Evolutionary conservation across 1,284 basidiomycete genomes (phyloP).

Genomic region (Ustilago hordei): DNA sequence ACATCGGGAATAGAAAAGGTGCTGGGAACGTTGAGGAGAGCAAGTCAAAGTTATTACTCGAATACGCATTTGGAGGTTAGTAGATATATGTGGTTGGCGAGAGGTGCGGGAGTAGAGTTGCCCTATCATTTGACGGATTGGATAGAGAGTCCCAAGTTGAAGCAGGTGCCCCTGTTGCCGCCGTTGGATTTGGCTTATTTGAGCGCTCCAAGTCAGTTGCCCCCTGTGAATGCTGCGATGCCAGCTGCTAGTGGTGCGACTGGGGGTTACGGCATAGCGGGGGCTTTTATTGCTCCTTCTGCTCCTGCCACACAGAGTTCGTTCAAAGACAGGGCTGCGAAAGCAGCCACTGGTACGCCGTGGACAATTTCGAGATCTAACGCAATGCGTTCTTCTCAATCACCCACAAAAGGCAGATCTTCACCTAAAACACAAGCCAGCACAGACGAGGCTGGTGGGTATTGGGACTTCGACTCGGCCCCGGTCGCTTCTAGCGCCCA

Average conservation of each 20-base stretch:
- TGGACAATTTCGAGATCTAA: slow-evolving; percentile 15
- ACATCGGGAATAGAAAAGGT: slow-evolving; percentile 54
- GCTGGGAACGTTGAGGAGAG: slow-evolving; percentile 43
- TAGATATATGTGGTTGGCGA: slow-evolving; percentile 36
- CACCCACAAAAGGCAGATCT: slow-evolving; percentile 14
- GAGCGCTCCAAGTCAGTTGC: background rate
- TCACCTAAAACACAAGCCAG: background rate
- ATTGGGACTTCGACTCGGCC: slow-evolving; percentile 24
- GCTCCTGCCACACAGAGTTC: slow-evolving; percentile 20
- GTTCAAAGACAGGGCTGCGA: background rate
- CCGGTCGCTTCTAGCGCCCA: background rate
- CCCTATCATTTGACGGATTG: slow-evolving; percentile 48
- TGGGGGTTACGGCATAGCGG: slow-evolving; percentile 25
- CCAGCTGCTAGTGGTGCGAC: slow-evolving; percentile 1
- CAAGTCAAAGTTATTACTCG: slow-evolving; percentile 61
- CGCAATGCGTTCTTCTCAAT: slow-evolving; percentile 17
- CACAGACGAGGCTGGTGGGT: background rate
- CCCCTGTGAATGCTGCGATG: background rate
- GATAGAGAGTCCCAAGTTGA: slow-evolving; percentile 22
- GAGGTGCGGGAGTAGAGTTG: slow-evolving; percentile 16
- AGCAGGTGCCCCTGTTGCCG: slow-evolving; percentile 25
- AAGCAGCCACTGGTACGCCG: background rate
- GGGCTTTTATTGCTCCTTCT: slow-evolving; percentile 20
- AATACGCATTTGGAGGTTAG: slow-evolving; percentile 64
- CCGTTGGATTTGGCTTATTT: slow-evolving; percentile 22